phyloP scores from a whole-genome alignment of 2,329 filamentous ascomycete genomes.

The Zymoseptoria ardabiliae region DNA sequence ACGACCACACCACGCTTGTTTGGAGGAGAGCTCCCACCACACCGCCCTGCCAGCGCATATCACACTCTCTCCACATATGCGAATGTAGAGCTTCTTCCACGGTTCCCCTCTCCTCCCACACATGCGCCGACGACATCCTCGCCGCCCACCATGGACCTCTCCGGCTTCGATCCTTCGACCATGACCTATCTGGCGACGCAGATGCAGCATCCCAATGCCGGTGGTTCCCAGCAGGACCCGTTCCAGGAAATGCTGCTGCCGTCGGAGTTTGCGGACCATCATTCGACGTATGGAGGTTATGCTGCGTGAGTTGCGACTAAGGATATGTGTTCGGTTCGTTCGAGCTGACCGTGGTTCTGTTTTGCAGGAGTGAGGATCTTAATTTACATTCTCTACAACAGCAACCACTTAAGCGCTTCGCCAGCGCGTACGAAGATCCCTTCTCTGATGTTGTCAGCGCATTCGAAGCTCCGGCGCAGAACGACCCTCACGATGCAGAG shows the following conservation, averaged over 20 bases:
- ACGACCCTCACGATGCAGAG: constrained; percentile 32
- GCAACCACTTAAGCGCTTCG: constrained; percentile 26
- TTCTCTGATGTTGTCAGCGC: constrained; percentile 46
- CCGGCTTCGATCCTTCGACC: constrained; percentile 26
- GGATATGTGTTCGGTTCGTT: not conserved
- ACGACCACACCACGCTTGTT: not conserved
- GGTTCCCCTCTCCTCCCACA: constrained; percentile 5
- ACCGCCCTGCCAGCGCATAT: not conserved
- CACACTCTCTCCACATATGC: constrained; percentile 7
- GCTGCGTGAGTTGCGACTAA: constrained; percentile 42
- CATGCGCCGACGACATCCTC: constrained; percentile 13
- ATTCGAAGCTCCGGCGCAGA: constrained; percentile 39
- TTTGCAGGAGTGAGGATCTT: constrained; percentile 24
- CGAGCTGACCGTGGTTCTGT: constrained; percentile 5
- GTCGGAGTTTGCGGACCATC: constrained; percentile 51
- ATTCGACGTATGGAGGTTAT: constrained; percentile 54
- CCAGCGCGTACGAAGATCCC: constrained; percentile 42
- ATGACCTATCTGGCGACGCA: constrained; percentile 56
- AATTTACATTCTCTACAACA: constrained; percentile 21
- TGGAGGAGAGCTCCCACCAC: not conserved
- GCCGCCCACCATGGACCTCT: constrained; percentile 19
- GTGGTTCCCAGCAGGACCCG: constrained; percentile 38
- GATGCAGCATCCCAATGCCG: constrained; percentile 48
- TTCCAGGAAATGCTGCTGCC: constrained; percentile 42
- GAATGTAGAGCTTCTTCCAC: constrained; percentile 2